A percentile compares a stretch with the other conserved stretches of the same genome.
Evolutionary conservation across 202 grass and related monocot species (phyloP).

Genomic region (Elaeis oleifera): DNA sequence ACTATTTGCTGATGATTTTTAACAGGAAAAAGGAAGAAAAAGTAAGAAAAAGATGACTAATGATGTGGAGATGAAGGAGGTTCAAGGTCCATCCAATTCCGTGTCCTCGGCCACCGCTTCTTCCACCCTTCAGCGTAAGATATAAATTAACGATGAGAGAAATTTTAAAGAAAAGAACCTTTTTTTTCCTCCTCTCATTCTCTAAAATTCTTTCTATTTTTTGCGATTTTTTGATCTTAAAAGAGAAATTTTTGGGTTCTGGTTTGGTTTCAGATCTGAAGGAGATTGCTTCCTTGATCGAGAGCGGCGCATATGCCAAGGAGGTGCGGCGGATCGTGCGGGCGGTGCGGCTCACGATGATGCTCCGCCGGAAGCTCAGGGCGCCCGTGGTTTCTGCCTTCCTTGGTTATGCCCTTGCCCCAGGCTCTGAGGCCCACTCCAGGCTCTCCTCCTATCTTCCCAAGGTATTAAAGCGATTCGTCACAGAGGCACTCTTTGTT

Average conservation of each 20-base stretch:
- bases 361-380: constrained; percentile 55
- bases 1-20: no score
- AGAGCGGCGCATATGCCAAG: constrained; percentile 62
- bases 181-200: background rate
- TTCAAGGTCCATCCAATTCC: constrained; percentile 12
- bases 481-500: no score
- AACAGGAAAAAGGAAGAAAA: no score
- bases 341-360: constrained; percentile 56
- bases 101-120: background rate
- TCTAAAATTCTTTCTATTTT: constrained; percentile 30
- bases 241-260: background rate
- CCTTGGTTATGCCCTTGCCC: constrained; percentile 38
- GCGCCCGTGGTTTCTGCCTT: constrained; percentile 37
- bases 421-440: constrained; percentile 47
- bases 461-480: constrained; percentile 33
- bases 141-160: background rate
- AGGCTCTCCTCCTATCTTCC: constrained; percentile 53
- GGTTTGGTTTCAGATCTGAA: constrained; percentile 49
- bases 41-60: constrained; percentile 23
- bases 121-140: constrained; percentile 32
- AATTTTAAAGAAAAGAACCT: no score
- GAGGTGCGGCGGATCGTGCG: constrained; percentile 72
- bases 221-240: background rate
- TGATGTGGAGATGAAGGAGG: constrained; percentile 52
- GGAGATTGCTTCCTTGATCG: constrained; percentile 65